These are phyloP conservation scores for Clonostachys rosea DNA, from an alignment of 2,329 filamentous ascomycete species.

Conservation along the genomic window DNA sequence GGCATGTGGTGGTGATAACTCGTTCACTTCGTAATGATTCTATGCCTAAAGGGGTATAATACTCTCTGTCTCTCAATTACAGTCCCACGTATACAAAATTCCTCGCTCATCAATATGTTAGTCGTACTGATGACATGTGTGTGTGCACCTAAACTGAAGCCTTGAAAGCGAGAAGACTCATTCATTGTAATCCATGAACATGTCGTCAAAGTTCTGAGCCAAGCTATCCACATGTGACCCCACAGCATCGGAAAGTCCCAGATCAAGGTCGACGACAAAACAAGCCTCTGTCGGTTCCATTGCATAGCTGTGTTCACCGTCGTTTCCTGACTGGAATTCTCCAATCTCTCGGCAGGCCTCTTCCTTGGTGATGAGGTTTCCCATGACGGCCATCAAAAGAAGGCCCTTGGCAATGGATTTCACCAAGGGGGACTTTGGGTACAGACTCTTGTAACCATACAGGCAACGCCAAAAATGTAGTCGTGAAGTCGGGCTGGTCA, in stretches of 20 bases:
- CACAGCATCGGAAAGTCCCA: constrained; percentile 1
- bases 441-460: constrained; percentile 3
- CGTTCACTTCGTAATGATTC: too few species aligned
- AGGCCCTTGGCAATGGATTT: constrained; percentile 3
- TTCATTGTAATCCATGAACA: constrained; percentile 5
- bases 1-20: too few species aligned
- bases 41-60: too few species aligned
- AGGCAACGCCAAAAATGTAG: constrained; percentile 2
- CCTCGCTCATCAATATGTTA: too few species aligned
- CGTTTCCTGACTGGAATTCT: not conserved
- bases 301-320: not conserved
- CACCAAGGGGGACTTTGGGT: constrained; percentile 2
- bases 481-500: not conserved
- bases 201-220: constrained; percentile 5
- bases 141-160: too few species aligned
- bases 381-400: constrained; percentile 3
- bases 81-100: too few species aligned
- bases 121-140: too few species aligned
- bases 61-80: too few species aligned
- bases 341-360: constrained; percentile 1
- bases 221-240: constrained; percentile 3
- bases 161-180: too few species aligned
- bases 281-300: constrained; percentile 1
- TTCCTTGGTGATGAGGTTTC: constrained; percentile 1
- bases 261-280: constrained; percentile 5